phyloP scores from a whole-genome alignment of 345 rosid species.

The Eucalyptus guilfoylei region DNA sequence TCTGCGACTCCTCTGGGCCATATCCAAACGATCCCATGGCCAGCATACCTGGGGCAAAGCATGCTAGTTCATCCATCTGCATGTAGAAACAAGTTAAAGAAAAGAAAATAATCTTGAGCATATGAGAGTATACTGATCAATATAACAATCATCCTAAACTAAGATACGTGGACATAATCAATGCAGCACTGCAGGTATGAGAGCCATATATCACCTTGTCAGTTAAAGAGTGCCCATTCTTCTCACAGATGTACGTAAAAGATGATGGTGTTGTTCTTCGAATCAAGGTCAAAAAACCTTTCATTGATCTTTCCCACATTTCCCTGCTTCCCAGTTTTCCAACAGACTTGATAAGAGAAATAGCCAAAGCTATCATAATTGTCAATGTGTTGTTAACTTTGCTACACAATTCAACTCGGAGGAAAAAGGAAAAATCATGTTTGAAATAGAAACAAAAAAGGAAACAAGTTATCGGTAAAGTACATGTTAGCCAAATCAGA shows the following conservation, averaged over 20 bases:
- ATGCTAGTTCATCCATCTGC: constrained; percentile 99
- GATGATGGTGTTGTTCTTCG: constrained; percentile 81
- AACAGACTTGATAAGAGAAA: neutral
- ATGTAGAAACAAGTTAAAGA: neutral
- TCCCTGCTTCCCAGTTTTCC: constrained; percentile 40
- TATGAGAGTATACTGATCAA: neutral
- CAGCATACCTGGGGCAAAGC: constrained; percentile 99
- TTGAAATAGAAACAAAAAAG: neutral
- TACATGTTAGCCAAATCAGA: neutral
- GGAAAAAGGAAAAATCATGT: neutral
- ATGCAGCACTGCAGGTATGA: neutral
- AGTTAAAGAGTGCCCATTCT: constrained; percentile 41
- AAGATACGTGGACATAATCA: neutral
- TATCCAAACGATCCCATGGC: constrained; percentile 92
- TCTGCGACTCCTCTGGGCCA: constrained; percentile 64
- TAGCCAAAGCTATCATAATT: neutral
- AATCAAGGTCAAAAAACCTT: constrained; percentile 71
- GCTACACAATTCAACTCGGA: neutral
- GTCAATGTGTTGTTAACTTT: neutral
- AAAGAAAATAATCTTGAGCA: neutral
- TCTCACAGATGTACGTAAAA: constrained; percentile 82
- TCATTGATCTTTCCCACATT: constrained; percentile 99
- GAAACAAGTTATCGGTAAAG: neutral
- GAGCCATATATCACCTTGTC: constrained; percentile 53
- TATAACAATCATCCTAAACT: neutral